phyloP scores from a whole-genome alignment of 345 rosid species.

The Atalantia buxifolia region DNA sequence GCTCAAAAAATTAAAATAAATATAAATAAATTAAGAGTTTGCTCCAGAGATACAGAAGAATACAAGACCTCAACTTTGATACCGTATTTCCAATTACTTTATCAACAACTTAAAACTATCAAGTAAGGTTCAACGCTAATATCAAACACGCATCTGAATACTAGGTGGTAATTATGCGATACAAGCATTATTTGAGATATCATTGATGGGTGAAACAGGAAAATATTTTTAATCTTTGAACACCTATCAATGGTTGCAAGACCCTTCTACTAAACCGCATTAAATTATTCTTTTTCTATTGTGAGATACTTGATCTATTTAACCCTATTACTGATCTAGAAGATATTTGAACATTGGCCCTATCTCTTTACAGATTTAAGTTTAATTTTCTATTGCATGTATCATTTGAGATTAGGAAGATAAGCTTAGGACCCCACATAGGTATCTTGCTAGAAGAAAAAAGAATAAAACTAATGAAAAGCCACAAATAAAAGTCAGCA shows the following conservation, averaged over 20 bases:
- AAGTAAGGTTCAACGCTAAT: no score
- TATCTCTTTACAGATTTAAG: background rate
- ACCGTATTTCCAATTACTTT: background rate
- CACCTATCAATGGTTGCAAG: background rate
- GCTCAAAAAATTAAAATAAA: background rate
- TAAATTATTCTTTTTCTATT: background rate
- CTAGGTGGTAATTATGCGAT: no score
- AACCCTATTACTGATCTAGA: background rate
- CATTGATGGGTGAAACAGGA: no score
- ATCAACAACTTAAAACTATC: no score
- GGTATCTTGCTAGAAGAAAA: background rate
- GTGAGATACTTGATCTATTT: background rate
- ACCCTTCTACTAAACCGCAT: background rate
- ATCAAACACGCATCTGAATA: no score
- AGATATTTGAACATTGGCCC: background rate
- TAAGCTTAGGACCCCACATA: background rate
- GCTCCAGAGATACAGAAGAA: no score
- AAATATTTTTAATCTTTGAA: no score
- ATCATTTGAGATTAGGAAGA: background rate
- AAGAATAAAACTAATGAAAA: background rate
- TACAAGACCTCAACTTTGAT: background rate
- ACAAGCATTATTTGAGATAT: no score
- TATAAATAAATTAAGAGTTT: no score
- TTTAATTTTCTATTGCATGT: background rate
- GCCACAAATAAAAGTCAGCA: slow-evolving; percentile 19